Evolutionary conservation across 805 yeast species (phyloP), one percentile per base, ranked within the genome.

Genomic region (Wickerhamomyces canadensis): DNA sequence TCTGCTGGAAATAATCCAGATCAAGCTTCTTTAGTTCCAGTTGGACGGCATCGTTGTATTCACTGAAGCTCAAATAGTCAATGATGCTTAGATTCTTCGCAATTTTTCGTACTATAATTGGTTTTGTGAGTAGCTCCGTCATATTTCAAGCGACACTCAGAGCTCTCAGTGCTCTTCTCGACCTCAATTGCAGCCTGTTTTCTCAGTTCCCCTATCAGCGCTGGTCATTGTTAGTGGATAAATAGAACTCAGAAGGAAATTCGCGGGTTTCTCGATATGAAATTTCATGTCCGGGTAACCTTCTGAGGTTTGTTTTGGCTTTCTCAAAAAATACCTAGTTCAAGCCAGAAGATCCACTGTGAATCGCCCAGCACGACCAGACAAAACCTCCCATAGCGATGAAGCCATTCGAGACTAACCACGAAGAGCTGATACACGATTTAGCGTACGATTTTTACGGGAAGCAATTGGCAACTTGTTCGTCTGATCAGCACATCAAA

Each of bases 371-470:
- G 19, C 14, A 23, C 5, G 12, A 25, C 26, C 6, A 16, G 11
- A 10, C 24, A 36, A 48, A 19, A 70, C n/a, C n/a, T n/a, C n/a
- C n/a, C n/a, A n/a, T n/a, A n/a, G n/a, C n/a, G 23, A 21, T 74
- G 71, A 79, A 78, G 51, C 87, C 96, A 4, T 82, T 91, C 50
- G 70, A 80, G 13, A 84, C 96, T 0, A 94, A 94, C 25, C 98
- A 93, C 58, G 95, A 87, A 52, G 98, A 93, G 58, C 70, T 91
- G 38, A 78, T 91, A 31, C 94, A 89, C 49, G 96, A 89, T 52
- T 78, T 89, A 18, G 80, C 86, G 16, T 93, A 89, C 60, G 96
- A 93, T 60, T 91, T 83, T 61, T 91, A 91, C 55, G 98, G 98
- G 2, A 77, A 80, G 37, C 85, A 88, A 43, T 68, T 93, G 39